phyloP scores from a whole-genome alignment of 2,329 filamentous ascomycete genomes.

The Talaromyces piceae region DNA sequence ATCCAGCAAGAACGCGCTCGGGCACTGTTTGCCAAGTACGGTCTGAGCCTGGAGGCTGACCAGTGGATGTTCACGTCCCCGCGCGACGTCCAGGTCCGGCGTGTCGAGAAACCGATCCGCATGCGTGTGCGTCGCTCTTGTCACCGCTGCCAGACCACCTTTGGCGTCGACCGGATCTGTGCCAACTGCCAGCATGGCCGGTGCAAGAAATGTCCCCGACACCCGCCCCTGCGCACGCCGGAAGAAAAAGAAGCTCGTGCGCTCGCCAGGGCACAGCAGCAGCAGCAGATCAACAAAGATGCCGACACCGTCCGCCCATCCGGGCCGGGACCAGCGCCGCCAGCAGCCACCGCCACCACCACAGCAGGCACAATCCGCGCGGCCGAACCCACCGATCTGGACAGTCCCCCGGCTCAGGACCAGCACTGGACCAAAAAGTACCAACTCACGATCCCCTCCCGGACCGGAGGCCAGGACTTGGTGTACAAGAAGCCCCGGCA shows the following conservation, averaged over 20 bases:
- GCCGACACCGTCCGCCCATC: too few relatives aligned
- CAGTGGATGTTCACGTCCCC: slow-evolving; percentile 34
- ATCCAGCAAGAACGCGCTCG: slow-evolving; percentile 39
- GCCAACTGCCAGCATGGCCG: slow-evolving; percentile 68
- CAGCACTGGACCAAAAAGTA: slow-evolving; percentile 42
- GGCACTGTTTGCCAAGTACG: slow-evolving; percentile 41
- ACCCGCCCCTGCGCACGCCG: slow-evolving; percentile 60
- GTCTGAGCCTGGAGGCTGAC: slow-evolving; percentile 35
- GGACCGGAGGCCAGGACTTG: slow-evolving; percentile 61
- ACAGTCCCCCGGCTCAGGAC: too few relatives aligned
- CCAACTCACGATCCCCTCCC: slow-evolving; percentile 50
- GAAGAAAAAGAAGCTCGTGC: slow-evolving; percentile 47
- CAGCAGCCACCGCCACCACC: too few relatives aligned
- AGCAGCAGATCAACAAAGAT: too few relatives aligned
- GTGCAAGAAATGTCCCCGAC: slow-evolving; percentile 72
- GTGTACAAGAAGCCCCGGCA: slow-evolving; percentile 65
- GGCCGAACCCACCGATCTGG: slow-evolving; percentile 33
- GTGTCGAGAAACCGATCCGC: slow-evolving; percentile 40
- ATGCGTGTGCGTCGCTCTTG: slow-evolving; percentile 54
- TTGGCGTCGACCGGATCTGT: slow-evolving; percentile 67
- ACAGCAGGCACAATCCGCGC: neutral
- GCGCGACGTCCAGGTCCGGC: slow-evolving; percentile 27
- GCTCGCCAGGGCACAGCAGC: slow-evolving; percentile 36
- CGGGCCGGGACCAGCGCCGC: too few relatives aligned
- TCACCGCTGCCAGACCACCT: slow-evolving; percentile 70